Percentiles rank a stretch among this genome's conserved stretches.
phyloP scores from a whole-genome alignment of 139 green algal genomes.

The Closterium sp. region DNA sequence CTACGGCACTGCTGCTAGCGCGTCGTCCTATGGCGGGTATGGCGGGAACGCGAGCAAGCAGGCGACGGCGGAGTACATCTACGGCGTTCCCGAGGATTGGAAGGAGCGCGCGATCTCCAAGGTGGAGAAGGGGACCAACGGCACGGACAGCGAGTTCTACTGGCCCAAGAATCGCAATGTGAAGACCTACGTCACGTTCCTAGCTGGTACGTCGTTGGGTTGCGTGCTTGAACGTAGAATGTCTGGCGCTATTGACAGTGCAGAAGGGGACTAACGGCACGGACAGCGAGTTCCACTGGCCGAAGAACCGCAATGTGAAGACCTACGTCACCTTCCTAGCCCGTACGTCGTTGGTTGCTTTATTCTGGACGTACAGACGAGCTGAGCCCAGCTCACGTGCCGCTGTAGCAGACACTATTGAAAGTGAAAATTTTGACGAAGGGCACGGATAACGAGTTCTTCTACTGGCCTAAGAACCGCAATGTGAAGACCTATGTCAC shows the following conservation, averaged over 20 bases:
- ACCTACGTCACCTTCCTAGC: constrained; percentile 49
- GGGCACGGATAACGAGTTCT: constrained; percentile 50
- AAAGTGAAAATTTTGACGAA: constrained; percentile 56
- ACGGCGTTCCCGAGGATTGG: constrained; percentile 47
- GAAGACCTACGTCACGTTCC: constrained; percentile 56
- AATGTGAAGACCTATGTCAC: constrained; percentile 53
- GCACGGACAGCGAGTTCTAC: constrained; percentile 54
- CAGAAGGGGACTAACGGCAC: constrained; percentile 56
- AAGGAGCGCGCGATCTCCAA: constrained; percentile 53
- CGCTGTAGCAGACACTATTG: too few species aligned
- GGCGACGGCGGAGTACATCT: constrained; percentile 37
- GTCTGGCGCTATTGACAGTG: constrained; percentile 49
- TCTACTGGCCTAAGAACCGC: constrained; percentile 41
- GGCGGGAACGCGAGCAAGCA: constrained; percentile 48
- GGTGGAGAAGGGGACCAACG: constrained; percentile 57
- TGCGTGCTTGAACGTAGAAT: constrained; percentile 11
- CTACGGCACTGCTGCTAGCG: constrained; percentile 44
- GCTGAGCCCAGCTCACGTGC: too few species aligned
- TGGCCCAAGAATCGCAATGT: constrained; percentile 51
- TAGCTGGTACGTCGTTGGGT: constrained; percentile 45
- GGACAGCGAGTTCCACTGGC: constrained; percentile 49
- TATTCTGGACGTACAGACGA: too few species aligned
- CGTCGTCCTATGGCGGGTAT: constrained; percentile 47
- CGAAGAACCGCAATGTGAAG: constrained; percentile 49
- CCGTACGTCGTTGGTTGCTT: too few species aligned